phyloP scores from a whole-genome alignment of 2,329 filamentous ascomycete species.

The Sclerotinia sclerotiorum region DNA sequence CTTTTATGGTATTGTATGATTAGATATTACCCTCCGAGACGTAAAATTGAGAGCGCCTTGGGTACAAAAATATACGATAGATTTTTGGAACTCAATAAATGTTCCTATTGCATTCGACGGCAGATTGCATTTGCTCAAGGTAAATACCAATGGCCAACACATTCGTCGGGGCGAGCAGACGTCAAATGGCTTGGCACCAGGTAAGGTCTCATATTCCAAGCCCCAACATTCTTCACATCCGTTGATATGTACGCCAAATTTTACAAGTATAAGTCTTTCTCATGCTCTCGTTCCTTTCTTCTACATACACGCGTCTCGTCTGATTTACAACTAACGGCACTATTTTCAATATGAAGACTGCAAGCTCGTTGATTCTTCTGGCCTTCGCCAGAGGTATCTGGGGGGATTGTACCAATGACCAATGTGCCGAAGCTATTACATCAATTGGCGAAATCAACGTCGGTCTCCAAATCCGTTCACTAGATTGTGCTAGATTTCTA shows the following conservation, averaged over 20 bases:
- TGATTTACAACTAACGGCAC: not conserved
- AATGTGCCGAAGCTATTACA: constrained; percentile 21
- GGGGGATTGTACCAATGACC: constrained; percentile 4
- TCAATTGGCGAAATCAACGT: constrained; percentile 17
- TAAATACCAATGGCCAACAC: not conserved
- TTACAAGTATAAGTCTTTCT: constrained; percentile 19
- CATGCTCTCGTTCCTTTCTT: constrained; percentile 1
- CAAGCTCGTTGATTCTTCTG: constrained; percentile 18
- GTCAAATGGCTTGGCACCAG: not conserved
- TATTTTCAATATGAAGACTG: constrained; percentile 20
- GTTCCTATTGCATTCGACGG: too few species aligned
- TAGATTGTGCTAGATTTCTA: constrained; percentile 13
- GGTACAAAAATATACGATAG: not conserved
- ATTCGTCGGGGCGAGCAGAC: not conserved
- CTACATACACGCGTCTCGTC: not conserved
- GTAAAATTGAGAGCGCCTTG: too few species aligned
- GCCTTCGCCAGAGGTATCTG: not conserved
- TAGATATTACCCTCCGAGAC: not conserved
- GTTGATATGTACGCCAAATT: constrained; percentile 11
- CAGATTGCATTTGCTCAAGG: not conserved
- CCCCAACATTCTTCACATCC: constrained; percentile 19
- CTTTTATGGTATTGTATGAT: not conserved
- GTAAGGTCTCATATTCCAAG: not conserved
- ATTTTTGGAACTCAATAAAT: not conserved
- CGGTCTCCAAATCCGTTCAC: constrained; percentile 17